Base-by-base conservation (phyloP, 305 asterid species). In the Nicotiana rustica region DNA sequence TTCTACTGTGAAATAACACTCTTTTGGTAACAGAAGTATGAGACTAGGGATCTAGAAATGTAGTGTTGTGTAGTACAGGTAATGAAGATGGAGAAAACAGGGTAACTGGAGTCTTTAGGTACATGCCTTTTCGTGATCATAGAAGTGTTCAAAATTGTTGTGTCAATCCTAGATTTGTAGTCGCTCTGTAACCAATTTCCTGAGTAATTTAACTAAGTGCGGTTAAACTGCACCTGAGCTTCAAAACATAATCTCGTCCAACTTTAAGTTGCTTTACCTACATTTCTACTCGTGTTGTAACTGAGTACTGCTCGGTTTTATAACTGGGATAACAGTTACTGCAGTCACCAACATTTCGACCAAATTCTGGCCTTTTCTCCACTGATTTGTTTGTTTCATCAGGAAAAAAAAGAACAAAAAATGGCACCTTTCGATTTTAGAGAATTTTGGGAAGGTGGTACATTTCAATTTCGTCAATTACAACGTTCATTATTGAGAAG, bases 1-100 rank as follows among this genome's bases (percentile, higher is more conserved):
- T 49, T 75, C 79, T 49, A 49, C 44, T 75, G 15, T 75, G 79
- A 75, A 52, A 71, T 25, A 15, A 25, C 79, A 49, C 44, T 25
- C 79, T 75, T 75, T 75, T 49, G 64, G 41, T 49, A 25, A 52
- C 79, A 52, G 25, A 69, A 41, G 64, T 49, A 75, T 52, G 79
- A 75, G 41, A 52, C 64, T 52, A 75, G 79, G 64, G 44, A 49
- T 75, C 64, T 52, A 75, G 64, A 75, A 29, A 52, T 49, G 64
- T 75, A 75, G 65, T 52, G 52, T 44, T 75, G 79, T 75, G 64
- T 21, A 75, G 79, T 75, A 73, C 62, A 75, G 79, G 64, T 75
- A 14, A 75, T 49, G 59, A 4, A 75, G 79, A 52, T 52, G 79
- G 64, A 52, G 59, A 75, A 75, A 75, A 75, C 64, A 52, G 41